Percentiles rank a stretch among this genome's conserved stretches.
phyloP scores from a whole-genome alignment of 306 rosid species.

The Medicago ruthenica region DNA sequence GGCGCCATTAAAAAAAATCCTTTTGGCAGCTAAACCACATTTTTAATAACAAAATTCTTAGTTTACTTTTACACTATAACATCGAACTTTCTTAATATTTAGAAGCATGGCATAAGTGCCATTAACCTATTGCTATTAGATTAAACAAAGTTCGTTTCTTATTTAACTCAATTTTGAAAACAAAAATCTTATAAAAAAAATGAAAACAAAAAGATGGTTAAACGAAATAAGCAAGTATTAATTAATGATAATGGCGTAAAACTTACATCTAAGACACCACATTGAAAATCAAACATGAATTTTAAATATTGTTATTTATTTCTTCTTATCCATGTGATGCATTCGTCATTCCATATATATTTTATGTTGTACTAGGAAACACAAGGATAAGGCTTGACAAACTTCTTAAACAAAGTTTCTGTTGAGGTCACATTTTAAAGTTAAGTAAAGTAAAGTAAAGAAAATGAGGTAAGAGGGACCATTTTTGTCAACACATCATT shows the following conservation, averaged over 20 bases:
- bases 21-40: too few species aligned
- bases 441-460: slow-evolving; percentile 7
- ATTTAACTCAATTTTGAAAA: neutral
- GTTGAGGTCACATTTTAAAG: slow-evolving; percentile 19
- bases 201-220: neutral
- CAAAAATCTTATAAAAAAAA: neutral
- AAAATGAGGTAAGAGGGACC: slow-evolving; percentile 27
- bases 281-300: neutral
- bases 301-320: neutral
- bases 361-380: slow-evolving; percentile 29
- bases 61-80: too few species aligned
- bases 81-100: too few species aligned
- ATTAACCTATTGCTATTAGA: too few species aligned
- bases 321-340: slow-evolving; percentile 12
- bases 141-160: too few species aligned
- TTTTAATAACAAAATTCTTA: too few species aligned
- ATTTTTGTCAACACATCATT: slow-evolving; percentile 45
- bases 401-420: slow-evolving; percentile 34
- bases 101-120: too few species aligned
- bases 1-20: too few species aligned
- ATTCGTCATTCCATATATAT: slow-evolving; percentile 25
- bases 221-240: neutral
- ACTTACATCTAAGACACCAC: neutral
- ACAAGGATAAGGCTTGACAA: slow-evolving; percentile 32
- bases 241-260: neutral